Percentiles rank a stretch among this genome's conserved stretches.
phyloP scores from a whole-genome alignment of 116 monocot species.

The Thalassia testudinum region DNA sequence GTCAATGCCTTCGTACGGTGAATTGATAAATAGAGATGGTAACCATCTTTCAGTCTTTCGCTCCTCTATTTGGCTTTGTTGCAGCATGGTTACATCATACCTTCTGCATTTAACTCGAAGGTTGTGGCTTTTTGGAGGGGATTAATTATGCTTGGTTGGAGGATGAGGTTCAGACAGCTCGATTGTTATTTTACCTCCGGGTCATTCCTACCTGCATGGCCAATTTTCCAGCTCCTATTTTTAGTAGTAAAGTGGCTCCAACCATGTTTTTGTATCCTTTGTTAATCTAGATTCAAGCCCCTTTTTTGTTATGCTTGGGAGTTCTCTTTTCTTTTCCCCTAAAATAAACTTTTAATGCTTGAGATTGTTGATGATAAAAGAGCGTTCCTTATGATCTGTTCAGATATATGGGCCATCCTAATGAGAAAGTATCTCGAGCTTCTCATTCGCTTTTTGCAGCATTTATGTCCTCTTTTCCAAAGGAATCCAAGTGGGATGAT shows the following conservation, averaged over 20 bases:
- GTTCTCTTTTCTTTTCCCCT: background rate
- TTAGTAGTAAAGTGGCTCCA: constrained; percentile 49
- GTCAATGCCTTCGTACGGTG: constrained; percentile 76
- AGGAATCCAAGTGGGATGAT: constrained; percentile 39
- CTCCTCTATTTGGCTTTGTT: too few relatives aligned
- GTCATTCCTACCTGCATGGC: constrained; percentile 76
- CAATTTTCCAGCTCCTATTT: constrained; percentile 32
- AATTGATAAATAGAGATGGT: constrained; percentile 50
- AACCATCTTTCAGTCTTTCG: background rate
- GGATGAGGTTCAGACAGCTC: constrained; percentile 85
- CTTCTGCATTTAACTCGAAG: background rate
- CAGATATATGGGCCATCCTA: constrained; percentile 84
- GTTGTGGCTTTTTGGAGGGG: constrained; percentile 18
- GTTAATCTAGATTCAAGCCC: background rate
- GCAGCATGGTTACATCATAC: background rate
- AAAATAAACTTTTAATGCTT: background rate
- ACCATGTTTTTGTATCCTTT: constrained; percentile 97
- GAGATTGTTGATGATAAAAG: background rate
- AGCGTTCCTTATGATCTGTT: background rate
- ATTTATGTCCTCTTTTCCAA: constrained; percentile 53
- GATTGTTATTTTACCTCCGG: constrained; percentile 68
- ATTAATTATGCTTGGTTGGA: constrained; percentile 50
- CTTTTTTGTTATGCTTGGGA: background rate
- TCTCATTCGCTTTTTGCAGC: constrained; percentile 88
- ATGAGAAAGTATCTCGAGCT: constrained; percentile 79